phyloP scores from a whole-genome alignment of 305 asterid genomes.

The Fraxinus velutina region DNA sequence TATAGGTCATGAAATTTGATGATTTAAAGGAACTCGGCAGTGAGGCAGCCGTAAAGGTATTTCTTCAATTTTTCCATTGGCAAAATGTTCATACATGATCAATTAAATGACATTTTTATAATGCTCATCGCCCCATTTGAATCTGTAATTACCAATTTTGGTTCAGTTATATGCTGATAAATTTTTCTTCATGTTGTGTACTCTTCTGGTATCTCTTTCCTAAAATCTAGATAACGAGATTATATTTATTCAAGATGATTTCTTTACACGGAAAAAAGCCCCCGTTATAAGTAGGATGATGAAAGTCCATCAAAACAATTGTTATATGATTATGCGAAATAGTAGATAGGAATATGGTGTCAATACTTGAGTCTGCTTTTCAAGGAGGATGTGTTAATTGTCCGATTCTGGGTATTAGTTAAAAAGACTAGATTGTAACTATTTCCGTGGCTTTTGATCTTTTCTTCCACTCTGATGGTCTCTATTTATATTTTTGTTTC shows the following conservation, averaged over 20 bases:
- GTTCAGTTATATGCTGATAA: neutral
- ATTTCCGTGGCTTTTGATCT: neutral
- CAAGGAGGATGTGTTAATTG: neutral
- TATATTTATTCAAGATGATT: neutral
- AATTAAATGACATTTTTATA: neutral
- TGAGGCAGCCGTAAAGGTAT: slow-evolving; percentile 92
- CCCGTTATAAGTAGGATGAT: neutral
- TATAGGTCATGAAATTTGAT: slow-evolving; percentile 92
- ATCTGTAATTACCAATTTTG: neutral
- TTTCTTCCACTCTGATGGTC: slow-evolving; percentile 2
- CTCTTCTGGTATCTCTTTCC: neutral
- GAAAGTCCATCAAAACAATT: neutral
- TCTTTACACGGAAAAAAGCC: neutral
- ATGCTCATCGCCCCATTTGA: neutral
- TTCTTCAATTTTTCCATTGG: slow-evolving; percentile 7
- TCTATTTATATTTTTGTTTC: neutral
- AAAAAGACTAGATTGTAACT: neutral
- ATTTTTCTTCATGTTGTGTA: neutral
- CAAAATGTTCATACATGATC: neutral
- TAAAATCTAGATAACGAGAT: neutral
- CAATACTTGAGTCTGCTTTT: neutral
- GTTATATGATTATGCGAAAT: neutral
- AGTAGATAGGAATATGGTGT: neutral
- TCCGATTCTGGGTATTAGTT: neutral
- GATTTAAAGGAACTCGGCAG: slow-evolving; percentile 85